Evolutionary conservation across 2,329 filamentous ascomycete species (phyloP).

Genomic region (Pseudogymnoascus sp.): DNA sequence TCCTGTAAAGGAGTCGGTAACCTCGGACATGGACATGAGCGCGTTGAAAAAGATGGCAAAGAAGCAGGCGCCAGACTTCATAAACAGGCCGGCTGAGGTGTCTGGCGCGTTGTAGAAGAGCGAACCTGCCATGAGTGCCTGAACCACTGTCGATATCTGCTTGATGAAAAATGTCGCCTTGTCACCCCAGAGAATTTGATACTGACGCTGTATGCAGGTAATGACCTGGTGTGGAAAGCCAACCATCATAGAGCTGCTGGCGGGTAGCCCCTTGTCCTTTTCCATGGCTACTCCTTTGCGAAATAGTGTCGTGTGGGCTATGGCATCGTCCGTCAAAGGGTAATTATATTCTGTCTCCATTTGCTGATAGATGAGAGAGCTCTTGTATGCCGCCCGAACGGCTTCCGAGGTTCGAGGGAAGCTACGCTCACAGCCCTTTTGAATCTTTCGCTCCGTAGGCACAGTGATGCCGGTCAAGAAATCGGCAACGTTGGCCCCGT

Average conservation of each 20-base stretch:
- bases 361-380: constrained; percentile 40
- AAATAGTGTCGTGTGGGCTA: background rate
- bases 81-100: constrained; percentile 53
- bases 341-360: constrained; percentile 54
- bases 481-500: constrained; percentile 58
- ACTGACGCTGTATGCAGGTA: constrained; percentile 51
- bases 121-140: constrained; percentile 58
- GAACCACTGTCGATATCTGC: constrained; percentile 48
- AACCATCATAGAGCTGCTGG: constrained; percentile 46
- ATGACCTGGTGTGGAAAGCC: constrained; percentile 49
- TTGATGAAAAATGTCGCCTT: constrained; percentile 58
- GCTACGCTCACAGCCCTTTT: constrained; percentile 29
- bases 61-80: constrained; percentile 58
- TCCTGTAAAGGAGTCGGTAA: constrained; percentile 54
- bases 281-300: constrained; percentile 27
- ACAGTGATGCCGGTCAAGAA: constrained; percentile 60
- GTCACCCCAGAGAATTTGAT: constrained; percentile 59
- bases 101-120: constrained; percentile 59
- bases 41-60: constrained; percentile 56
- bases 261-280: constrained; percentile 33
- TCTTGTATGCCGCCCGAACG: constrained; percentile 44
- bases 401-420: constrained; percentile 41
- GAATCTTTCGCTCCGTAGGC: constrained; percentile 60
- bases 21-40: constrained; percentile 58
- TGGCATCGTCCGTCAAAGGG: constrained; percentile 42